Evolutionary conservation across 2,329 filamentous ascomycete species (phyloP).

Genomic region (Colletotrichum godetiae): DNA sequence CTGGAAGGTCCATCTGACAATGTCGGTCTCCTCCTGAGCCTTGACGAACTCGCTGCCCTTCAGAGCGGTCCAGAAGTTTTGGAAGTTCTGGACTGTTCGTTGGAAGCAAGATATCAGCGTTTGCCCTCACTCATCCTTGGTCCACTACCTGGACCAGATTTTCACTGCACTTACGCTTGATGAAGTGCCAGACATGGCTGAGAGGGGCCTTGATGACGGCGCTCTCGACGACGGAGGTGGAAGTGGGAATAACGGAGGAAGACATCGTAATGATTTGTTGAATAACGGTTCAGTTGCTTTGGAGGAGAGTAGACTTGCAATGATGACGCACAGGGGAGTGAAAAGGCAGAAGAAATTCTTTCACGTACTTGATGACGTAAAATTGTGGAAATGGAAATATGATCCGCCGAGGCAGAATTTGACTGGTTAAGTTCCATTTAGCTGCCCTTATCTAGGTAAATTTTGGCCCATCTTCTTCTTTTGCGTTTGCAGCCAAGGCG

Average conservation of each 20-base stretch:
- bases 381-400: constrained; percentile 20
- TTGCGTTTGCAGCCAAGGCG: not conserved
- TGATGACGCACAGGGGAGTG: constrained; percentile 46
- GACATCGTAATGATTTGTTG: constrained; percentile 38
- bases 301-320: not conserved
- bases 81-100: constrained; percentile 66
- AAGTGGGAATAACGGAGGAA: constrained; percentile 68
- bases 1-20: constrained; percentile 78
- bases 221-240: constrained; percentile 73
- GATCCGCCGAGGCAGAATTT: constrained; percentile 17
- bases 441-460: not conserved
- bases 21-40: constrained; percentile 72
- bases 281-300: not conserved
- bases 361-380: constrained; percentile 16
- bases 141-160: not conserved
- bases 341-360: not conserved
- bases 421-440: not conserved
- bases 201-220: constrained; percentile 76
- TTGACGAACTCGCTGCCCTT: constrained; percentile 72
- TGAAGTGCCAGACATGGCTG: constrained; percentile 76
- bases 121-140: not conserved
- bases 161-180: constrained; percentile 62
- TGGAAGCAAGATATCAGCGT: not conserved
- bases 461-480: not conserved
- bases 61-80: constrained; percentile 74